phyloP scores from a whole-genome alignment of 1,284 basidiomycete species.

The Melampsora americana region DNA sequence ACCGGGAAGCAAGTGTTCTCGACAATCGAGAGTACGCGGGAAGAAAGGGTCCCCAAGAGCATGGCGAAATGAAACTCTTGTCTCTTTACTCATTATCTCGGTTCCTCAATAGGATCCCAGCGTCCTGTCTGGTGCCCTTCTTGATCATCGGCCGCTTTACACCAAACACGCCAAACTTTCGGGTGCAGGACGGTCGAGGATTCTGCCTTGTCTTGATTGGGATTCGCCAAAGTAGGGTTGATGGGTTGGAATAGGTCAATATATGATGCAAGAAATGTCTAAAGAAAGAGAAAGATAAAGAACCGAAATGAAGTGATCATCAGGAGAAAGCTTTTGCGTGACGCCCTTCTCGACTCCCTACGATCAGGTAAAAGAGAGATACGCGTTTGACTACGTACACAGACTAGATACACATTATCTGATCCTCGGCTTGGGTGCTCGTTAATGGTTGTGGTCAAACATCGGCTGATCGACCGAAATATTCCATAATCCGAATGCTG shows the following conservation, averaged over 20 bases:
- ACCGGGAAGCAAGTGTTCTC: too few relatives aligned
- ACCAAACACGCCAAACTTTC: neutral
- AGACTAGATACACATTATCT: conserved; percentile 4
- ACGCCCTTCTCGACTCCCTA: too few relatives aligned
- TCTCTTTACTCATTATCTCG: neutral
- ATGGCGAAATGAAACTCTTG: too few relatives aligned
- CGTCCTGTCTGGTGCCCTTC: neutral
- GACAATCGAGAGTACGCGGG: too few relatives aligned
- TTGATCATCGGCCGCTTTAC: neutral
- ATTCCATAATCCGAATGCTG: neutral
- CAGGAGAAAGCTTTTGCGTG: too few relatives aligned
- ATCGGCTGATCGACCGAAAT: conserved; percentile 7
- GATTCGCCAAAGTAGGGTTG: neutral
- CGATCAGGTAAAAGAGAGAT: too few relatives aligned
- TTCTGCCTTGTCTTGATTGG: neutral
- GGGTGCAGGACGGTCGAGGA: neutral
- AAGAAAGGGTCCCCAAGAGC: too few relatives aligned
- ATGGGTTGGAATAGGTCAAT: neutral
- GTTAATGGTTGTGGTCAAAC: neutral
- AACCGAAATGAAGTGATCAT: too few relatives aligned
- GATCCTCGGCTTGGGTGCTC: conserved; percentile 1
- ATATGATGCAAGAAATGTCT: conserved; percentile 12
- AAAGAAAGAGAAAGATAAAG: too few relatives aligned
- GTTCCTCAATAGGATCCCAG: conserved; percentile 5
- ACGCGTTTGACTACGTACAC: neutral